Evolutionary conservation across 2,329 filamentous ascomycete genomes (phyloP).

Genomic region (Zymoseptoria crescenta): DNA sequence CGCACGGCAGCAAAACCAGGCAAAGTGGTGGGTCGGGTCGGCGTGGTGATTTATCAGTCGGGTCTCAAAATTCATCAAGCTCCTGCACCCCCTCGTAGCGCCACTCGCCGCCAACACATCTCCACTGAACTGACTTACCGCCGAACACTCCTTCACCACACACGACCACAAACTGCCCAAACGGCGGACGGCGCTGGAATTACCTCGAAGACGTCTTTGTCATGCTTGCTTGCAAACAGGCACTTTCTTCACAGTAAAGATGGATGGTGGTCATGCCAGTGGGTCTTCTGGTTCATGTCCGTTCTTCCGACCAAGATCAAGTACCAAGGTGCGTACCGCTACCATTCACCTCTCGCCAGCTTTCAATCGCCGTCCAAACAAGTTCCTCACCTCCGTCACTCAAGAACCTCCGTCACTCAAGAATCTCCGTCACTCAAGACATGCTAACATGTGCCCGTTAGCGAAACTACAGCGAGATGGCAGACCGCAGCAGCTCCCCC

Average conservation of each 20-base stretch:
- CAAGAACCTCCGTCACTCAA: background rate
- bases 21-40: background rate
- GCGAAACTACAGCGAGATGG: slow-evolving; percentile 17
- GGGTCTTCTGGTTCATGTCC: slow-evolving; percentile 8
- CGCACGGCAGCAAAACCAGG: background rate
- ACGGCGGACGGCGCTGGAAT: background rate
- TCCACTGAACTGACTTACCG: background rate
- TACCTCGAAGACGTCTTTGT: background rate
- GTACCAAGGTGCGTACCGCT: slow-evolving; percentile 5
- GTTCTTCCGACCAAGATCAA: slow-evolving; percentile 7
- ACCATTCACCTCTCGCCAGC: background rate
- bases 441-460: slow-evolving; percentile 1
- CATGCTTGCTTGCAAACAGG: background rate
- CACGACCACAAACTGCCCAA: background rate
- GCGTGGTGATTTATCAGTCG: background rate
- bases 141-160: background rate
- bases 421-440: background rate
- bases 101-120: background rate
- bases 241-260: slow-evolving; percentile 1
- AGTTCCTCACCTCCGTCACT: background rate
- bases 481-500: slow-evolving; percentile 11
- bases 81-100: background rate
- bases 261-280: slow-evolving; percentile 5
- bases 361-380: background rate
- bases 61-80: background rate